phyloP scores from a whole-genome alignment of 805 yeast species.

The Kazachstania viticola region DNA sequence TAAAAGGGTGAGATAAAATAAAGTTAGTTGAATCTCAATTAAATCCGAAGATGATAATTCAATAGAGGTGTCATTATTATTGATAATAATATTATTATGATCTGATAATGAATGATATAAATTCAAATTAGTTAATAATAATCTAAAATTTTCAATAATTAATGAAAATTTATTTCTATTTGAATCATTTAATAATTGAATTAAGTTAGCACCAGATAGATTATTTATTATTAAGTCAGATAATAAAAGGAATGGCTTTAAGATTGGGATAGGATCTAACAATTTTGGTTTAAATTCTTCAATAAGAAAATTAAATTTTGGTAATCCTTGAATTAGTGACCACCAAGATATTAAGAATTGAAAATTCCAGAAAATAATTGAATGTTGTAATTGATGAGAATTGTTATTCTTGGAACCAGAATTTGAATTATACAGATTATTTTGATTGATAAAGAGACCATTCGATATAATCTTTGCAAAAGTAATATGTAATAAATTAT shows the following conservation, averaged over 20 bases:
- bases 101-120: constrained; percentile 18
- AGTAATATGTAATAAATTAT: constrained; percentile 12
- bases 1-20: constrained; percentile 13
- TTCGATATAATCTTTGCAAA: constrained; percentile 12
- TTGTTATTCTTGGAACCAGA: constrained; percentile 1
- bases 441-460: constrained; percentile 18
- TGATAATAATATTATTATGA: constrained; percentile 6
- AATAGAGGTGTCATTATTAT: too few relatives aligned
- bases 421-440: constrained; percentile 5
- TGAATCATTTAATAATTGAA: neutral
- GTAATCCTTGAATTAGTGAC: constrained; percentile 18
- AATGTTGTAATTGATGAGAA: constrained; percentile 5
- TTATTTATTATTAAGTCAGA: too few relatives aligned
- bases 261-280: constrained; percentile 1
- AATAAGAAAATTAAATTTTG: constrained; percentile 16
- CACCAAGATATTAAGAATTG: constrained; percentile 25
- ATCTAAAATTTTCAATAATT: constrained; percentile 15
- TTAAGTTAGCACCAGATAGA: too few relatives aligned
- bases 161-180: constrained; percentile 5
- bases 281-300: constrained; percentile 20
- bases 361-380: constrained; percentile 20
- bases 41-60: constrained; percentile 14
- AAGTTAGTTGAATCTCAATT: constrained; percentile 21
- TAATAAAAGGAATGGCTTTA: too few relatives aligned
- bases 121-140: constrained; percentile 12